Base-by-base conservation (phyloP, 164 flowering plant genomes). In the Vitis labrusca region DNA sequence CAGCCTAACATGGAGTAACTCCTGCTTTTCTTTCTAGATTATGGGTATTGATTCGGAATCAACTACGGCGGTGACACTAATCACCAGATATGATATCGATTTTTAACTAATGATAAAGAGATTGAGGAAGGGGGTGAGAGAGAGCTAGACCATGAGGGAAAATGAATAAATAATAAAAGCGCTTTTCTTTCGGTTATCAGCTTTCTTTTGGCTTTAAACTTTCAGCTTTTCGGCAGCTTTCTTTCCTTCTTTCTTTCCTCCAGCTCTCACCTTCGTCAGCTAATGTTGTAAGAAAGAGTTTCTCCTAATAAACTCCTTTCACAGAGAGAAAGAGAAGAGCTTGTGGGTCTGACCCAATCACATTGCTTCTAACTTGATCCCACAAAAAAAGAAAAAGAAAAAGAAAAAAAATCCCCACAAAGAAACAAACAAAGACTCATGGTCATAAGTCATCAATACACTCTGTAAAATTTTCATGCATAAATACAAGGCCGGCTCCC, bases 391-490 rank as follows among this genome's bases (percentile, higher is more conserved):
- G 44, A 67, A 73, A 82, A 79, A 77, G 7, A 37, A 37, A 37
- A 37, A 32, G 5, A 73, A 71, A 37, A 32, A 37, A 73, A 71
- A 77, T 79, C 77, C 81, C 74, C 78, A 67, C 80, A 74, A 78
- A 73, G 68, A 81, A 78, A 80, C 83, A 80, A 85, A 82, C 63
- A 69, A 37, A 37, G 44, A 37, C 44, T 12, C 55, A 19, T 37
- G 44, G 77, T 80, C 81, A 84, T 82, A 77, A 85, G 79, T 82
- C 81, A 83, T 37, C 44, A 37, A 37, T 37, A 37, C 7, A 23
- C 44, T 37, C 79, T 64, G 84, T 82, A 74, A 78, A 59, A 8
- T 19, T 81, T 82, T 81, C 90, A 84, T 84, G 88, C 85, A 83
- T 71, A 83, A 63, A 79, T 78, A 72, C 73, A 74, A 37, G 65